Conservation (phyloP, 2,329 filamentous ascomycete genomes). For the Hypoxylon sp. region DNA sequence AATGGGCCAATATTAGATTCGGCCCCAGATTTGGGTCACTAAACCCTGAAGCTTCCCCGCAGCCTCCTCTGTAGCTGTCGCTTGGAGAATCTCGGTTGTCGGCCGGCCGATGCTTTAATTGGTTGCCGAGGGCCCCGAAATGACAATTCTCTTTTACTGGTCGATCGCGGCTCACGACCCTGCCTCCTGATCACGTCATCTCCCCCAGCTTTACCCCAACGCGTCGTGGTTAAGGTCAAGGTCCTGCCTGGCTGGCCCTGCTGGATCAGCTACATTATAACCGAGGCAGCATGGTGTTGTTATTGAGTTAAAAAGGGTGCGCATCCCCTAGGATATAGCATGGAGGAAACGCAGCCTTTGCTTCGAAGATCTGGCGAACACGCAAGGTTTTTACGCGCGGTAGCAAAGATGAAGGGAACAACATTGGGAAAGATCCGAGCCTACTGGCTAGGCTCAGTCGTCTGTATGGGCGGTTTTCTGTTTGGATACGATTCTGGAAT, state of each 20-base stretch:
- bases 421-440: constrained; percentile 60
- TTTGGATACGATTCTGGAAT: constrained; percentile 63
- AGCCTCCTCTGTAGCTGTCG: neutral
- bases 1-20: constrained; percentile 4
- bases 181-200: constrained; percentile 26
- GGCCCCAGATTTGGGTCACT: constrained; percentile 24
- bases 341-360: constrained; percentile 40
- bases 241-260: neutral
- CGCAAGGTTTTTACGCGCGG: constrained; percentile 4
- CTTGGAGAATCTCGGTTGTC: constrained; percentile 32
- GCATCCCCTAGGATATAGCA: constrained; percentile 19
- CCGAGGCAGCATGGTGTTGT: constrained; percentile 10
- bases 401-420: constrained; percentile 48
- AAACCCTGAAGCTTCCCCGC: constrained; percentile 36
- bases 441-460: constrained; percentile 66
- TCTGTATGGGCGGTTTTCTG: constrained; percentile 66
- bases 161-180: constrained; percentile 3
- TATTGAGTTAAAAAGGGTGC: constrained; percentile 20
- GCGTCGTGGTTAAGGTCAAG: constrained; percentile 15
- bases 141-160: constrained; percentile 9
- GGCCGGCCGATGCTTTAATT: constrained; percentile 14
- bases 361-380: constrained; percentile 32
- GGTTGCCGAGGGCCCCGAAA: constrained; percentile 13
- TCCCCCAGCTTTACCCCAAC: constrained; percentile 3
- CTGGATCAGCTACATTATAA: neutral